A percentile compares a stretch with the other conserved stretches of the same genome.
These are phyloP conservation scores for Tympanopsis confertula DNA, from an alignment of 2,329 filamentous ascomycete species.

Conservation along the genomic window DNA sequence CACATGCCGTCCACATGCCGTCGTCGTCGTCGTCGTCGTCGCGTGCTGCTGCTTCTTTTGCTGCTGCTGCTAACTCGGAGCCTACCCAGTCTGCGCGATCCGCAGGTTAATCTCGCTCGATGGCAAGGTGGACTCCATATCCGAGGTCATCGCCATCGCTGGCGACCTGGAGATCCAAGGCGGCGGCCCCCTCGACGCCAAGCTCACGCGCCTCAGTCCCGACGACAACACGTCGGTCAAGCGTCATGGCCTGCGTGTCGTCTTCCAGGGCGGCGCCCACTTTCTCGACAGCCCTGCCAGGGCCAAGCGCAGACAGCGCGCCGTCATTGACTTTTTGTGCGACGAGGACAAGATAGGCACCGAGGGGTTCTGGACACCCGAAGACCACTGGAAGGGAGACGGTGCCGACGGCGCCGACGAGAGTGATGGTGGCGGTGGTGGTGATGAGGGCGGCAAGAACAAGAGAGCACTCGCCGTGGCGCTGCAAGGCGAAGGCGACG, in stretches of 20 bases:
- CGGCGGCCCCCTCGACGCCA: conserved; percentile 50
- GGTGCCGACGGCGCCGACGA: conserved; percentile 12
- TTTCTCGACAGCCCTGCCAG: conserved; percentile 35
- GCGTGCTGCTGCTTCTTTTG: conserved; percentile 1
- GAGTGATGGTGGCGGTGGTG: conserved; percentile 22
- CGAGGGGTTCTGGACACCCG: conserved; percentile 53
- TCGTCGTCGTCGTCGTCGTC: not conserved
- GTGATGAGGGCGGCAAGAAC: conserved; percentile 23
- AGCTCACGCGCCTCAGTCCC: conserved; percentile 52
- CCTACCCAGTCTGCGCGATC: conserved; percentile 60
- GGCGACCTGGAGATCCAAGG: conserved; percentile 53
- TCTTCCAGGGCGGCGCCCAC: conserved; percentile 49
- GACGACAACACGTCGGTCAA: conserved; percentile 53
- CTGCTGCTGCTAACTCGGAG: conserved; percentile 5
- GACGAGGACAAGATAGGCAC: conserved; percentile 60
- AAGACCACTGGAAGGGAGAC: conserved; percentile 36
- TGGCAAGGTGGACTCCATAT: conserved; percentile 33
- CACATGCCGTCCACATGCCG: not conserved
- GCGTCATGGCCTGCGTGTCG: conserved; percentile 61
- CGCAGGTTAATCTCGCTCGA: conserved; percentile 39
- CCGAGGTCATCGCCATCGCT: conserved; percentile 60
- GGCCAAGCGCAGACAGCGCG: conserved; percentile 48
- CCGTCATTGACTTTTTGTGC: conserved; percentile 78
- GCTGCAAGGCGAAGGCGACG: conserved; percentile 23
- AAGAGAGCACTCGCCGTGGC: conserved; percentile 16